These are phyloP conservation scores for Coemansia pectinata DNA, from an alignment of 192 early-diverging fungal genomes.

Conservation along the genomic window DNA sequence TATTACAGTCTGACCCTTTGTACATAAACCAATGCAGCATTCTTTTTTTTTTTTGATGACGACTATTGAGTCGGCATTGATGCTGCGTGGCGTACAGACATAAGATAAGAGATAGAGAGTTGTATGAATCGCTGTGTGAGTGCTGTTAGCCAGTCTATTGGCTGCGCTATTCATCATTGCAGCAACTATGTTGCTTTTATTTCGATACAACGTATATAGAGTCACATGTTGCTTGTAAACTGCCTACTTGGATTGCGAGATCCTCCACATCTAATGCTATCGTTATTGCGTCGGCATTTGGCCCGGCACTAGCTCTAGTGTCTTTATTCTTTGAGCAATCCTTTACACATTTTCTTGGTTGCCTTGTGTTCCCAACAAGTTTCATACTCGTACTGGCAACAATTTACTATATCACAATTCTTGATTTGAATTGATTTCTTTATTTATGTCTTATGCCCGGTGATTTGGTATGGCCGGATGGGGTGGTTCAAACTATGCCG, in stretches of 20 bases:
- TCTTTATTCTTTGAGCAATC: constrained; percentile 33
- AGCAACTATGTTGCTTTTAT: constrained; percentile 85
- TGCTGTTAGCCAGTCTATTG: constrained; percentile 88
- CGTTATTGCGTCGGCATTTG: constrained; percentile 35
- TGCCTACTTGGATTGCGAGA: constrained; percentile 68
- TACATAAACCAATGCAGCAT: not conserved
- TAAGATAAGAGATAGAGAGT: not conserved
- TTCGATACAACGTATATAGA: constrained; percentile 68
- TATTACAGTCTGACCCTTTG: not conserved
- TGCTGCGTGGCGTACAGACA: not conserved
- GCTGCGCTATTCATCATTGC: constrained; percentile 87
- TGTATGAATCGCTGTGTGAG: constrained; percentile 66
- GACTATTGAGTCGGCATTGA: not conserved
- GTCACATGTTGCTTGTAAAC: constrained; percentile 37
- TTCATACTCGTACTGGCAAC: not conserved
- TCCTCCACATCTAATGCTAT: not conserved
- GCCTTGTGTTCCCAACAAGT: not conserved
- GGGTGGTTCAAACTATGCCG: constrained; percentile 19
- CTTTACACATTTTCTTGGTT: not conserved
- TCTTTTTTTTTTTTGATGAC: not conserved
- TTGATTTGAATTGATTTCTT: not conserved
- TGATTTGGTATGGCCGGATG: not conserved
- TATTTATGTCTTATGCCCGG: not conserved
- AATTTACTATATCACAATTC: not conserved
- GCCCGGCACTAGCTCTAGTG: constrained; percentile 23